A percentile compares a stretch with the other conserved stretches of the same genome.
phyloP scores from a whole-genome alignment of 1,139 yeast genomes.

The Geotrichum histeridarum region DNA sequence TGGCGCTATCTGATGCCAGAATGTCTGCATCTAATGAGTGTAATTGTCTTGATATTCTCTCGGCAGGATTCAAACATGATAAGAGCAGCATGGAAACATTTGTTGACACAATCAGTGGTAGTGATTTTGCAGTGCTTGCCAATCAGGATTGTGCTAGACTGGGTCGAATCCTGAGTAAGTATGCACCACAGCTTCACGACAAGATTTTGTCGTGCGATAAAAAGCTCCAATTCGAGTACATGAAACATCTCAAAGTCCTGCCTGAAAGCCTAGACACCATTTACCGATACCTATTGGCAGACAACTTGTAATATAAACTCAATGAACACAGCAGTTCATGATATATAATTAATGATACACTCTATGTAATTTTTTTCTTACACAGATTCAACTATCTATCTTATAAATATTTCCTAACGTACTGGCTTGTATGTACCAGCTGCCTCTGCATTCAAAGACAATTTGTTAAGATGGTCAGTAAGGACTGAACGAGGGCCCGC shows the following conservation, averaged over 20 bases:
- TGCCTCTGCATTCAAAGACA: too few relatives aligned
- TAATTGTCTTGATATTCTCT: slow-evolving; percentile 28
- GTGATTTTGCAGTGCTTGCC: slow-evolving; percentile 24
- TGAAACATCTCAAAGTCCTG: slow-evolving; percentile 13
- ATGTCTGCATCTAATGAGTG: slow-evolving; percentile 25
- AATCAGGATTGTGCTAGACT: slow-evolving; percentile 23
- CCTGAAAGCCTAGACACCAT: background rate
- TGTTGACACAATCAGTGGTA: slow-evolving; percentile 23
- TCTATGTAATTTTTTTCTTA: too few relatives aligned
- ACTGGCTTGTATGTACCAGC: too few relatives aligned
- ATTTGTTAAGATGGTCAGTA: too few relatives aligned
- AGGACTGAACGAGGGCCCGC: too few relatives aligned
- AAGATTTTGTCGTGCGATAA: slow-evolving; percentile 22
- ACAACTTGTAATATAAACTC: too few relatives aligned
- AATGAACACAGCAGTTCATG: too few relatives aligned
- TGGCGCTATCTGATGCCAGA: too few relatives aligned
- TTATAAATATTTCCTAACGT: too few relatives aligned
- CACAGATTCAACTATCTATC: too few relatives aligned
- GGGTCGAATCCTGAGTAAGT: slow-evolving; percentile 23
- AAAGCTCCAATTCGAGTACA: slow-evolving; percentile 25
- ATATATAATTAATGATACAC: too few relatives aligned
- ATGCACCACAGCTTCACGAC: slow-evolving; percentile 28
- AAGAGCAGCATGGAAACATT: slow-evolving; percentile 21
- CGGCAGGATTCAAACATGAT: slow-evolving; percentile 27
- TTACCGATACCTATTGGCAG: too few relatives aligned